These are phyloP conservation scores for Chlorophyllum brunneum DNA, from an alignment of 768 basidiomycete genomes.

Conservation along the genomic window DNA sequence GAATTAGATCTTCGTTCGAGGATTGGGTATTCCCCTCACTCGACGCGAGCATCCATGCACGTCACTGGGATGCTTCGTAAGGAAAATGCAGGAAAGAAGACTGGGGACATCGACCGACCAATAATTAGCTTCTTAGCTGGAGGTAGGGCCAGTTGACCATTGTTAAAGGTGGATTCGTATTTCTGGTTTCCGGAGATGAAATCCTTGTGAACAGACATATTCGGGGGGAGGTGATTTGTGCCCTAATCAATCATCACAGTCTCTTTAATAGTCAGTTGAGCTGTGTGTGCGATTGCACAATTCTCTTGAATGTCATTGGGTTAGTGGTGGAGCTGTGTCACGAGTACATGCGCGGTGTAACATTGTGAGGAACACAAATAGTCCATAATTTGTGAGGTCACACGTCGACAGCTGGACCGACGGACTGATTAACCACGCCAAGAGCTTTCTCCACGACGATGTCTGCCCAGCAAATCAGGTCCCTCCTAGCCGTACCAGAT, in stretches of 20 bases:
- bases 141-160: slow-evolving; percentile 31
- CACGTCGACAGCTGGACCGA: no score
- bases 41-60: slow-evolving; percentile 74
- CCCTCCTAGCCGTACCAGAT: slow-evolving; percentile 48
- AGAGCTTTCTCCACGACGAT: no score
- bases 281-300: no score
- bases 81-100: neutral
- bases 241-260: neutral
- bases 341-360: no score
- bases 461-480: slow-evolving; percentile 37
- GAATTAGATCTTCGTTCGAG: slow-evolving; percentile 5
- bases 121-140: slow-evolving; percentile 31
- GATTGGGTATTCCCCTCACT: slow-evolving; percentile 34
- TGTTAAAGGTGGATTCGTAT: slow-evolving; percentile 45
- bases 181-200: slow-evolving; percentile 38
- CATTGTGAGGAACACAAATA: no score
- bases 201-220: slow-evolving; percentile 27
- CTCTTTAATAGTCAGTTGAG: neutral
- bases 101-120: slow-evolving; percentile 18
- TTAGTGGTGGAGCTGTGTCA: no score
- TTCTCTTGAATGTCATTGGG: no score
- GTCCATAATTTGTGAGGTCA: no score
- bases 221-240: neutral
- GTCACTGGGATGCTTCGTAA: slow-evolving; percentile 42
- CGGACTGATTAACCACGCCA: no score